These are phyloP conservation scores for Uncinocarpus reesii DNA, from an alignment of 2,329 filamentous ascomycete species.

Conservation along the genomic window DNA sequence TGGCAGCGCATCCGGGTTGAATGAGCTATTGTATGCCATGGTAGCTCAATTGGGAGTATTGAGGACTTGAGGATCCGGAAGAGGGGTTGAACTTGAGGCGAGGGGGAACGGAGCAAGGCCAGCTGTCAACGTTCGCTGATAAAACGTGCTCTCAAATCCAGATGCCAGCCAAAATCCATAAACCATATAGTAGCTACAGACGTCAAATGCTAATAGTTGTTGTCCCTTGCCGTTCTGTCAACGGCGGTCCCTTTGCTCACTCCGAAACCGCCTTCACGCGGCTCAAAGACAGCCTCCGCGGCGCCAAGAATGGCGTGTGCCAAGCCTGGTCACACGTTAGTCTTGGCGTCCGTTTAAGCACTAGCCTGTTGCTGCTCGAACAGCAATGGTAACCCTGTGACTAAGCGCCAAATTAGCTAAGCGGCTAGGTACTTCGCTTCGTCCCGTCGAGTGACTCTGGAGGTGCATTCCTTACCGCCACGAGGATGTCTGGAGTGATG, in stretches of 20 bases:
- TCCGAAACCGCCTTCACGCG: not conserved
- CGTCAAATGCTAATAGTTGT: too few relatives aligned
- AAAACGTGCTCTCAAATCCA: too few relatives aligned
- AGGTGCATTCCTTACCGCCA: too few relatives aligned
- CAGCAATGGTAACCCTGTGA: too few relatives aligned
- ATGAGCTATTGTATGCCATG: slow-evolving; percentile 91
- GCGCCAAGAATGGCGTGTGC: slow-evolving; percentile 8
- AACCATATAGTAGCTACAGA: too few relatives aligned
- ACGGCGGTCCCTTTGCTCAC: too few relatives aligned
- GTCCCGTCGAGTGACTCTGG: too few relatives aligned
- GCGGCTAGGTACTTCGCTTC: too few relatives aligned
- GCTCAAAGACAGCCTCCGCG: not conserved
- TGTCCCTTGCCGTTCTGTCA: not conserved
- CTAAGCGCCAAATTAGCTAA: too few relatives aligned
- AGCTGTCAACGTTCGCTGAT: too few relatives aligned
- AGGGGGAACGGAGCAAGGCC: not conserved
- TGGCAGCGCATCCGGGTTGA: slow-evolving; percentile 89
- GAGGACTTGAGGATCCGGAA: not conserved
- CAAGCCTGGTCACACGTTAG: slow-evolving; percentile 6
- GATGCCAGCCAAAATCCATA: too few relatives aligned
- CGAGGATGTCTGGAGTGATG: too few relatives aligned
- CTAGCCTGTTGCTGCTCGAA: not conserved
- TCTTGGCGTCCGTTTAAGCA: not conserved
- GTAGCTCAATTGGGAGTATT: slow-evolving; percentile 10
- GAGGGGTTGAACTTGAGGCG: slow-evolving; percentile 1